Evolutionary conservation across 495 filamentous ascomycete species (phyloP), one percentile per base, ranked within the genome.

Genomic region (Neurospora intermedia): DNA sequence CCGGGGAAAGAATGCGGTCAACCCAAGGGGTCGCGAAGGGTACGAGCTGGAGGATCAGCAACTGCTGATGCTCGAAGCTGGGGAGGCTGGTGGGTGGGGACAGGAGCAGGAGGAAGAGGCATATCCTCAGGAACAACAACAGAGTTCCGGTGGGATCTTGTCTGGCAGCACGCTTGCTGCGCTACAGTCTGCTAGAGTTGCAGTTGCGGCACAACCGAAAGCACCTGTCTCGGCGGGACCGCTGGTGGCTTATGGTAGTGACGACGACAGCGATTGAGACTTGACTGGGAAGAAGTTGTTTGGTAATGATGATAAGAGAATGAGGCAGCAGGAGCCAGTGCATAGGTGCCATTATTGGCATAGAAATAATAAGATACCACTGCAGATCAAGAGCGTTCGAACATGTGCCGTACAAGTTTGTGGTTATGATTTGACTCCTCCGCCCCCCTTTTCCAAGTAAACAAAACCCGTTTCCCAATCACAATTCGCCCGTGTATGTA

Each of bases 221-320:
- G 75, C 81, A 6, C 72, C 77, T 6, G 82, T 82, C 27, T 74
- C 82, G 70, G 82, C 82, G 31, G 93, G 93, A 18, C 92, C 93
- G 13, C 84, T 98, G 77, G 94, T 97, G 11, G 91, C 87, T 11
- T 98, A 98, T 78, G 95, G 90, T 43, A 97, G 94, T 82, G 95
- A 66, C 35, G 54, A 66, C 18, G 54, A 97, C 82, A 93, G 93
- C 78, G 94, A 97, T 76, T 74, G 43, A 54, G 72, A n/a, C 23
- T 9, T 43, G 66, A 13, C 18, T 5, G 7, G 23, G 59, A 27
- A 41, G 35, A 35, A 39, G 46, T 72, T 20, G 3, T 7, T 48
- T 15, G 31, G n/a, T 62, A 71, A 62, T 31, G 69, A 41, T 59
- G 69, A 77, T 73, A 69, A 66, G 23, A 71, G 43, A 54, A 27